These are phyloP conservation scores for Yamadazyma atmosphaerica DNA, from an alignment of 1,139 yeast genomes.

Conservation along the genomic window DNA sequence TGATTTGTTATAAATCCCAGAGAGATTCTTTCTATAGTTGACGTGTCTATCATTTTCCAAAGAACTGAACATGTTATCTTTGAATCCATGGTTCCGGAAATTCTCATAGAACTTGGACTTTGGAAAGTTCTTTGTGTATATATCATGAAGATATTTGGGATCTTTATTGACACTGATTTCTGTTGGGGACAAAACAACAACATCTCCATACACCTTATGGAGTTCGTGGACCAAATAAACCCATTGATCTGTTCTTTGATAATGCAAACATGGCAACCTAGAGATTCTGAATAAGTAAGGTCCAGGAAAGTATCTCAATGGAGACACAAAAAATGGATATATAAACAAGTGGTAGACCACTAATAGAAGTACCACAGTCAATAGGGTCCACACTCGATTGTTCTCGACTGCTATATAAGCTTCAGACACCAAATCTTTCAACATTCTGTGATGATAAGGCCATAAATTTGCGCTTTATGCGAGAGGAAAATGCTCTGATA, in stretches of 20 bases:
- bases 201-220: slow-evolving; percentile 57
- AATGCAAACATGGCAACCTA: slow-evolving; percentile 47
- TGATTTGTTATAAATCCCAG: slow-evolving; percentile 51
- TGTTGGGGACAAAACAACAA: slow-evolving; percentile 61
- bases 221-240: slow-evolving; percentile 49
- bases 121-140: slow-evolving; percentile 60
- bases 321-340: slow-evolving; percentile 50
- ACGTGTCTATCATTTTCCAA: slow-evolving; percentile 51
- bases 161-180: slow-evolving; percentile 62
- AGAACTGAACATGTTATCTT: slow-evolving; percentile 59
- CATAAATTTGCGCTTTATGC: not conserved
- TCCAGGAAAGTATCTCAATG: slow-evolving; percentile 59
- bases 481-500: too few species aligned
- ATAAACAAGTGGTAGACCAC: slow-evolving; percentile 32
- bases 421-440: slow-evolving; percentile 5
- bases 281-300: slow-evolving; percentile 54
- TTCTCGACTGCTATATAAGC: slow-evolving; percentile 9
- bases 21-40: slow-evolving; percentile 47
- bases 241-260: slow-evolving; percentile 55
- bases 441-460: slow-evolving; percentile 5
- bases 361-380: slow-evolving; percentile 1
- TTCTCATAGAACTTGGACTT: slow-evolving; percentile 62
- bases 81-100: slow-evolving; percentile 56
- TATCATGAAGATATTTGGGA: slow-evolving; percentile 49
- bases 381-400: slow-evolving; percentile 4